Conservation (phyloP, 345 rosid species). For the Draba incana region DNA sequence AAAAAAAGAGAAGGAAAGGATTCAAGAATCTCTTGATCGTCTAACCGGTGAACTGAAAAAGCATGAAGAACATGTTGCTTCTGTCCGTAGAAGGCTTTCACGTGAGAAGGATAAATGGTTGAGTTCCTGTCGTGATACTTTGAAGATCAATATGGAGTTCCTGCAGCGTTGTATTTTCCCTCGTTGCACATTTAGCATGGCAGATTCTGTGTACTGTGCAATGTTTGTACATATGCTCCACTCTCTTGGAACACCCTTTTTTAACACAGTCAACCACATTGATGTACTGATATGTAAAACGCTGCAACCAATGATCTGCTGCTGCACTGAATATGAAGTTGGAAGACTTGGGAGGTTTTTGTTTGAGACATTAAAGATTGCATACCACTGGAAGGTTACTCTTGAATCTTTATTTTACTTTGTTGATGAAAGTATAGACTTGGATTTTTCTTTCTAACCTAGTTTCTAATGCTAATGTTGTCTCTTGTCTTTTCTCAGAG, state of each 20-base stretch:
- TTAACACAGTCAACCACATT: slow-evolving; percentile 98
- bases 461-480: slow-evolving; percentile 31
- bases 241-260: slow-evolving; percentile 96
- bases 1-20: slow-evolving; percentile 98
- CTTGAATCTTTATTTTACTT: not conserved
- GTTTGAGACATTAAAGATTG: slow-evolving; percentile 92
- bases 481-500: slow-evolving; percentile 57
- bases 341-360: slow-evolving; percentile 96
- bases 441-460: slow-evolving; percentile 11
- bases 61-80: slow-evolving; percentile 95
- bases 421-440: not conserved
- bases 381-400: slow-evolving; percentile 95
- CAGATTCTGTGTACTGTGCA: slow-evolving; percentile 98
- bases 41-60: slow-evolving; percentile 75
- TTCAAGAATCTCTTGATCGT: slow-evolving; percentile 98
- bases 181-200: slow-evolving; percentile 99
- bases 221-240: slow-evolving; percentile 98
- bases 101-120: slow-evolving; percentile 96
- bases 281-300: slow-evolving; percentile 97
- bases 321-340: slow-evolving; percentile 98
- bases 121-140: slow-evolving; percentile 96
- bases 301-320: slow-evolving; percentile 99
- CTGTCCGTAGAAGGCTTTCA: slow-evolving; percentile 86
- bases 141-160: slow-evolving; percentile 99
- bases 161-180: slow-evolving; percentile 99